Percentiles rank a stretch among this genome's conserved stretches.
Conservation (phyloP, 129 eudicot genomes). For the Cynara cardunculus region DNA sequence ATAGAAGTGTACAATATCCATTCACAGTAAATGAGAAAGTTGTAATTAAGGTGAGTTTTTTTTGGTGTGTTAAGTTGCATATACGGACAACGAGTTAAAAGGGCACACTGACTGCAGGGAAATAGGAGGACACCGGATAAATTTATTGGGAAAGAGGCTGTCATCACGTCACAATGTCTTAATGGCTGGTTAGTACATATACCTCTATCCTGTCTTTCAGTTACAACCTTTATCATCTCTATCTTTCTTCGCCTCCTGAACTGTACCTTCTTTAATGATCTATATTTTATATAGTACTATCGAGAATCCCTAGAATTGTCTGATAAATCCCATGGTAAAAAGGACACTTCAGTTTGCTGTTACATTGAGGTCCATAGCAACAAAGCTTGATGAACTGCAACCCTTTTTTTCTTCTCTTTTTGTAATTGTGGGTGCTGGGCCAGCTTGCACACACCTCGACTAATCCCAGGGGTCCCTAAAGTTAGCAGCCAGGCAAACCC, state of each 20-base stretch:
- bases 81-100: background rate
- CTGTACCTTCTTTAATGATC: background rate
- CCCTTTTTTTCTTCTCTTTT: too few relatives aligned
- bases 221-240: background rate
- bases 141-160: constrained; percentile 78
- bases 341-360: too few relatives aligned
- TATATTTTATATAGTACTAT: background rate
- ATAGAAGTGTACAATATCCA: constrained; percentile 61
- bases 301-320: background rate
- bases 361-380: too few relatives aligned
- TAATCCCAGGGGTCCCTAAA: too few relatives aligned
- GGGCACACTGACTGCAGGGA: constrained; percentile 49
- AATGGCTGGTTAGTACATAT: constrained; percentile 74
- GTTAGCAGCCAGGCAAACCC: too few relatives aligned
- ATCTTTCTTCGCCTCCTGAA: background rate
- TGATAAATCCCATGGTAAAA: background rate
- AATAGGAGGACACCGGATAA: constrained; percentile 76
- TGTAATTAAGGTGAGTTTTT: constrained; percentile 50
- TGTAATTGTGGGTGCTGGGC: too few relatives aligned
- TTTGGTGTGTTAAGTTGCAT: background rate
- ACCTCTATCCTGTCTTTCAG: background rate
- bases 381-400: too few relatives aligned
- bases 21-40: constrained; percentile 68
- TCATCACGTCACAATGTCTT: constrained; percentile 67
- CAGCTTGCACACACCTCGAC: too few relatives aligned